Evolutionary conservation across 2,329 filamentous ascomycete species (phyloP).

Genomic region (Pseudogymnoascus sp.): DNA sequence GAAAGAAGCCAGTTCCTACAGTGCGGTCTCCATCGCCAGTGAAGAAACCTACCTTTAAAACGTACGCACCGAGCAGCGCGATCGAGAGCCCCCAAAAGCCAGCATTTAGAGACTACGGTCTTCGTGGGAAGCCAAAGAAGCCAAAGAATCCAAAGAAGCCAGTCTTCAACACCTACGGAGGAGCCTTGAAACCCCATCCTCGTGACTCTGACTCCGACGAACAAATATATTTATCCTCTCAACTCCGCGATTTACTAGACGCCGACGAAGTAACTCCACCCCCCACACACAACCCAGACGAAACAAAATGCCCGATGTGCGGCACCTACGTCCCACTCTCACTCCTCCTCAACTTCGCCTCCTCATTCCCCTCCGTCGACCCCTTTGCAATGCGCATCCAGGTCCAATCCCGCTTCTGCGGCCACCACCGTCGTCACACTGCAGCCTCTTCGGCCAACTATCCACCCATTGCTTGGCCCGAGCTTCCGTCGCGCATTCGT

Average conservation of each 20-base stretch:
- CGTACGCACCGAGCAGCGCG: neutral
- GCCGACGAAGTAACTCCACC: neutral
- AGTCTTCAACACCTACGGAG: neutral
- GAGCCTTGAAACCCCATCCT: neutral
- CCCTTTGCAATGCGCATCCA: neutral
- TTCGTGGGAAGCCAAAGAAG: neutral
- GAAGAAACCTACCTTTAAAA: neutral
- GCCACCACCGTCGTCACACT: neutral
- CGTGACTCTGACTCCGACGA: neutral
- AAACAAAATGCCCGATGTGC: slow-evolving; percentile 4
- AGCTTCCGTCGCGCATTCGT: slow-evolving; percentile 49
- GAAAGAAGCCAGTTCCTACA: neutral
- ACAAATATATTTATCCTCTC: neutral
- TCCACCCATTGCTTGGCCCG: slow-evolving; percentile 61
- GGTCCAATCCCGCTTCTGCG: neutral
- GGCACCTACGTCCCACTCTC: neutral
- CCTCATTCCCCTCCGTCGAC: neutral
- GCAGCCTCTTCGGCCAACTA: slow-evolving; percentile 35
- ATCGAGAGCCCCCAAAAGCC: neutral
- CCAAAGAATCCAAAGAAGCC: neutral
- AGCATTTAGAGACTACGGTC: neutral
- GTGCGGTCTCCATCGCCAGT: neutral
- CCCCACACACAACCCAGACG: neutral
- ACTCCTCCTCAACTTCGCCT: neutral
- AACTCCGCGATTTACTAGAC: neutral